Percentiles rank a stretch among this genome's conserved stretches.
phyloP scores from a whole-genome alignment of 352 stramenopile species.

The Pythium oligandrum region DNA sequence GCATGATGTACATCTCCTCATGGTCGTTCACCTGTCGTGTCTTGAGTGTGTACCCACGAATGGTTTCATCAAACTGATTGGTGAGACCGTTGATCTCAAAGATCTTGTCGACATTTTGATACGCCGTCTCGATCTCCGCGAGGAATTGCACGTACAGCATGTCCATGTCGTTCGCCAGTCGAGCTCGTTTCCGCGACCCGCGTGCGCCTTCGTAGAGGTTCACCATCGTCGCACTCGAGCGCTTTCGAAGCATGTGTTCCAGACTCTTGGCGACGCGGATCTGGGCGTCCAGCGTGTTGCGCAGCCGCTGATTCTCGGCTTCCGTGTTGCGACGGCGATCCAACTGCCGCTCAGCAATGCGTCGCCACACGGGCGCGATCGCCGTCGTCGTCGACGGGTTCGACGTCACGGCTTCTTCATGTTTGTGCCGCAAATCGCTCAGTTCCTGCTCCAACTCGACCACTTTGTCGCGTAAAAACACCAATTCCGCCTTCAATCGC shows the following conservation, averaged over 20 bases:
- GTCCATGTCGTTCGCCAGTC: slow-evolving; percentile 21
- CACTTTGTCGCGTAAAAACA: slow-evolving; percentile 35
- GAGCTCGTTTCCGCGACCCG: slow-evolving; percentile 1
- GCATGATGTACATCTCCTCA: slow-evolving; percentile 16
- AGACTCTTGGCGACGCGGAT: slow-evolving; percentile 43
- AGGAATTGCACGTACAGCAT: slow-evolving; percentile 16
- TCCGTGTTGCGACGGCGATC: slow-evolving; percentile 26
- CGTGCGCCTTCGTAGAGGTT: slow-evolving; percentile 17
- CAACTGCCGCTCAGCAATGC: slow-evolving; percentile 42
- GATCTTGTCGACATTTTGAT: slow-evolving; percentile 29
- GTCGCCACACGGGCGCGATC: slow-evolving; percentile 37
- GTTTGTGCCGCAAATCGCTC: slow-evolving; percentile 19
- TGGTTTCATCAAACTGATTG: slow-evolving; percentile 12
- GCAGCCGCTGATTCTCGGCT: slow-evolving; percentile 38
- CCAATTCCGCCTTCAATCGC: slow-evolving; percentile 41
- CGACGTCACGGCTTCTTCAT: slow-evolving; percentile 16
- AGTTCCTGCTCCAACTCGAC: slow-evolving; percentile 38
- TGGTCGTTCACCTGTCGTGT: slow-evolving; percentile 6
- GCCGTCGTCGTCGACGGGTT: slow-evolving; percentile 15
- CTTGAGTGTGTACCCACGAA: slow-evolving; percentile 16
- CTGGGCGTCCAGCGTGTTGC: slow-evolving; percentile 34
- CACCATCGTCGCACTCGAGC: slow-evolving; percentile 34
- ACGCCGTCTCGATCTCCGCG: slow-evolving; percentile 28
- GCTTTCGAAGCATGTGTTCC: slow-evolving; percentile 45
- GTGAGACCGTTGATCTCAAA: slow-evolving; percentile 43